A percentile compares a stretch with the other conserved stretches of the same genome.
These are phyloP conservation scores for Murraya koenigii DNA, from an alignment of 345 rosid species.

Conservation along the genomic window DNA sequence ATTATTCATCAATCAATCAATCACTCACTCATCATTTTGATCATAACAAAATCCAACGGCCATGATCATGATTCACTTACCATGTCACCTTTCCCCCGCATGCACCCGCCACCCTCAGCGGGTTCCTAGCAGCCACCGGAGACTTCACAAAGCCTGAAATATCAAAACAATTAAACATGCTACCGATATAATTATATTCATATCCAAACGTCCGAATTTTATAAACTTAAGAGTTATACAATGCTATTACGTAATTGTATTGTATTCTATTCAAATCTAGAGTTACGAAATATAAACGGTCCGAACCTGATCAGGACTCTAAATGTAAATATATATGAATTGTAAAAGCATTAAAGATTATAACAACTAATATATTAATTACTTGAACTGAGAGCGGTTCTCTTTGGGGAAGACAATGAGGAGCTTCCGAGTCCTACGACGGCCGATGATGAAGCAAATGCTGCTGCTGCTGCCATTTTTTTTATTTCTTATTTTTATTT, in stretches of 20 bases:
- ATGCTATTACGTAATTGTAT: too few relatives aligned
- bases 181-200: too few relatives aligned
- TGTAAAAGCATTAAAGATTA: not conserved
- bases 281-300: too few relatives aligned
- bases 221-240: too few relatives aligned
- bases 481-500: not conserved
- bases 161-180: not conserved
- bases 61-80: conserved; percentile 22
- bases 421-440: conserved; percentile 66
- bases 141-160: conserved; percentile 62
- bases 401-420: conserved; percentile 38
- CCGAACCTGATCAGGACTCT: too few relatives aligned
- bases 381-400: conserved; percentile 56
- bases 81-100: conserved; percentile 68
- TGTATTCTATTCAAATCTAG: too few relatives aligned
- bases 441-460: conserved; percentile 56
- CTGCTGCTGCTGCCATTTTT: conserved; percentile 50
- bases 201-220: too few relatives aligned
- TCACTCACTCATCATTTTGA: not conserved
- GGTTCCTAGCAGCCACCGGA: conserved; percentile 50
- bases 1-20: not conserved
- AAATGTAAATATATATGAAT: not conserved
- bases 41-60: not conserved
- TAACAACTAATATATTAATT: conserved; percentile 2
- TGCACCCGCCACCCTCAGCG: conserved; percentile 43